These are phyloP conservation scores for Daldinia eschscholtzii DNA, from an alignment of 2,329 filamentous ascomycete genomes.

Conservation along the genomic window DNA sequence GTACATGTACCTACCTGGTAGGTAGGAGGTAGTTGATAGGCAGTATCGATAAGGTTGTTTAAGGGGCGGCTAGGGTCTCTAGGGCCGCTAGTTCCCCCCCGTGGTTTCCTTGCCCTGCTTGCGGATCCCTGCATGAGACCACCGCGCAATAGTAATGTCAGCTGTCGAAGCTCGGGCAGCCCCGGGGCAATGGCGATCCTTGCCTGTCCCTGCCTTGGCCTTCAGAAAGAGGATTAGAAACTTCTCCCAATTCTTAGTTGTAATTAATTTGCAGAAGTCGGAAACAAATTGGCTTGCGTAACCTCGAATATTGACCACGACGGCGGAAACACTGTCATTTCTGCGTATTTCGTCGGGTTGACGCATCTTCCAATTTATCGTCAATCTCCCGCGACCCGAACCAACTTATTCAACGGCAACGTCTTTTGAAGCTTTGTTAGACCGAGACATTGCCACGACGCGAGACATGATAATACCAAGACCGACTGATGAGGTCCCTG, in stretches of 20 bases:
- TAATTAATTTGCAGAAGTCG: constrained; percentile 27
- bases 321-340: constrained; percentile 8
- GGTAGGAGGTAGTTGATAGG: background rate
- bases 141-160: constrained; percentile 23
- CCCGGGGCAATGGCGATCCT: constrained; percentile 32
- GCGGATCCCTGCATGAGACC: constrained; percentile 22
- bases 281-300: constrained; percentile 19
- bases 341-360: background rate
- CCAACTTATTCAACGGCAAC: constrained; percentile 5
- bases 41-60: constrained; percentile 26
- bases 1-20: background rate
- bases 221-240: constrained; percentile 26
- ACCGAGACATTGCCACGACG: constrained; percentile 20
- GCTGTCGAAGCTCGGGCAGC: constrained; percentile 32
- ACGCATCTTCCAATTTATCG: background rate
- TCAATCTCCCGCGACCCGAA: constrained; percentile 10
- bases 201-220: constrained; percentile 28
- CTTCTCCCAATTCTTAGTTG: constrained; percentile 24
- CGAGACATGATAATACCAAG: constrained; percentile 20
- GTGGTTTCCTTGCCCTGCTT: constrained; percentile 6
- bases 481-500: constrained; percentile 18
- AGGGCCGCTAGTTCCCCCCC: background rate
- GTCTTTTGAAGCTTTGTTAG: constrained; percentile 11
- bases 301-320: constrained; percentile 6
- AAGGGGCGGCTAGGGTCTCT: constrained; percentile 15